Evolutionary conservation across 2,329 filamentous ascomycete species (phyloP), one percentile per base, ranked within the genome.

Genomic region (Hirsutella thompsonii): DNA sequence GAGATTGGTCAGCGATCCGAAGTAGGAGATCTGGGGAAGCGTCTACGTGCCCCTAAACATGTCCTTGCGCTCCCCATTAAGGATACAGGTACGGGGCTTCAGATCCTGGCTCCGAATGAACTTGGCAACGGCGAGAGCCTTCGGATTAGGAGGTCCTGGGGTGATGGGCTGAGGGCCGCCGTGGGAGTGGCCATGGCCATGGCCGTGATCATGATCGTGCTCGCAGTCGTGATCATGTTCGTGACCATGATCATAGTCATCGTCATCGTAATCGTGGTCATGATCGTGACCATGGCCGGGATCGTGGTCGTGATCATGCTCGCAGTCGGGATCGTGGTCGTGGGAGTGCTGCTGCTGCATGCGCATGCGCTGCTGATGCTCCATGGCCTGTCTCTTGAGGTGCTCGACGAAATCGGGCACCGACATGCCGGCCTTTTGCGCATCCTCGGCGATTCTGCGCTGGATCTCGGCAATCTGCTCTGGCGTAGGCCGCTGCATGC

Each of bases 11-110:
- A 42, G 40, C 19, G 14, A 4, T 20, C 20, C 9, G 26, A 9
- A 18, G 8, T 8, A 16, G 4, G n/a, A 8, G 19, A 21, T 14
- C n/a, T 23, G 6, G n/a, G 16, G 16, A 16, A 14, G 32, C n/a
- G 20, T 11, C 23, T 19, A 46, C 57, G 38, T 69, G 90, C 87
- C 88, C 72, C 82, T 83, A 64, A 98, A 96, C 85, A 98, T 93
- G 50, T 98, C 90, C 66, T 94, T 96, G 55, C 92, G 78, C 71
- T 95, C 89, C 54, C 92, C 92, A 50, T 95, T 89, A 49, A 96
- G 75, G 48, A 98, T 93, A 59, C 85, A 90, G 16, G 89, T 95
- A 47, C 92, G 74, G 16, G 76, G 73, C 73, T 98, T 98, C 49
- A 98, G 67, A 44, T 92, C 77, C 64, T 95, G 89, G 44, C 74